phyloP scores from a whole-genome alignment of 1,284 basidiomycete genomes.

The Ganoderma boninense region DNA sequence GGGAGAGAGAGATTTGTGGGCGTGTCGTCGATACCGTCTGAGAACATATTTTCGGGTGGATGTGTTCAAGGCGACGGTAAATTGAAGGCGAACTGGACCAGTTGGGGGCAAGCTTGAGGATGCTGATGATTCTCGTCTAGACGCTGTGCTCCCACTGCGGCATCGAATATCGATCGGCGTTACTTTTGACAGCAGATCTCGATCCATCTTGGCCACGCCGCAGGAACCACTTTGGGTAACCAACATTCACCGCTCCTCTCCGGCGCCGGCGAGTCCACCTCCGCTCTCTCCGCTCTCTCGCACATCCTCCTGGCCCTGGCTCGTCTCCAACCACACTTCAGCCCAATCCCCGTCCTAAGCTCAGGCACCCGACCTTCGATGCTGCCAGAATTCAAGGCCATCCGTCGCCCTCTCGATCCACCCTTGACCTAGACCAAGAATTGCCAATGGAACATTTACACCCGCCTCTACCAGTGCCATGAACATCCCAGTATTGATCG shows the following conservation, averaged over 20 bases:
- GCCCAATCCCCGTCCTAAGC: no score
- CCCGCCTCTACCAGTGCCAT: no score
- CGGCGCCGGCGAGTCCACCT: no score
- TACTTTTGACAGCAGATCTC: neutral
- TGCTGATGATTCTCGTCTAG: neutral
- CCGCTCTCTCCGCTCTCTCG: no score
- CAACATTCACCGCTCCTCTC: neutral
- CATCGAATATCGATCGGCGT: neutral
- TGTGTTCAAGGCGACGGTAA: neutral
- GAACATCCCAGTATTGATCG: neutral
- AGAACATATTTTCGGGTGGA: constrained; percentile 39
- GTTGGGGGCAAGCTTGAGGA: neutral
- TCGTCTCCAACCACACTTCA: no score
- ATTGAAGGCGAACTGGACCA: neutral
- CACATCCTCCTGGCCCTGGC: no score
- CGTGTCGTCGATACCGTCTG: constrained; percentile 55
- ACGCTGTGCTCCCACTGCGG: neutral
- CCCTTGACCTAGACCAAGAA: no score
- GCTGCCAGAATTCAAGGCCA: neutral
- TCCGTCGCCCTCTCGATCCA: neutral
- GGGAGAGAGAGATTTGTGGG: constrained; percentile 76
- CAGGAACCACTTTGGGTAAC: neutral
- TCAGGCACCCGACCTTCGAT: neutral
- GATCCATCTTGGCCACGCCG: neutral
- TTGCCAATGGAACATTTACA: no score